Evolutionary conservation across 2,329 filamentous ascomycete genomes (phyloP), one percentile per base, ranked within the genome.

Genomic region (Phaeophleospora eucalypticola): DNA sequence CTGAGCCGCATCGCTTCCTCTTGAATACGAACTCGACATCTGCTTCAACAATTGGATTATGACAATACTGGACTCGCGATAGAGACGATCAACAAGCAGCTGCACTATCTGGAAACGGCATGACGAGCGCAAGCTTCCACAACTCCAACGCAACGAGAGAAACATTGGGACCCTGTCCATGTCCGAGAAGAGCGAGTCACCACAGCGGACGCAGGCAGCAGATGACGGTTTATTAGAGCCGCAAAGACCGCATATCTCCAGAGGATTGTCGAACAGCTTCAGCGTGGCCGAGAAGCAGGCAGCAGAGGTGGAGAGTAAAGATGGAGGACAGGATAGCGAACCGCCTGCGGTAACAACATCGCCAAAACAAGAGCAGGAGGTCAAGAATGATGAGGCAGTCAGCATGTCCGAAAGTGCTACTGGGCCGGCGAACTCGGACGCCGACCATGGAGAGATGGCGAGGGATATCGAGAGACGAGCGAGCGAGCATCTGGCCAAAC

Each of bases 401-500:
- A 42, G 41, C n/a, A 37, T 20, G 34, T 12, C 12, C 3, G 12
- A 17, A 18, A 45, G 19, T 20, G 39, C 34, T n/a, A 36, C 24
- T 18, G 27, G 14, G 12, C 19, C 38, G 7, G 41, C 17, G 18
- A 19, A 34, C 36, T 33, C 21, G 32, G 43, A 45, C 17, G 48
- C 41, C 33, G 48, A 51, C 12, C 36, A 49, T 45, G 43, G 39
- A 14, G 41, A 19, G 21, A 43, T 53, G 42, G 45, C 48, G 39
- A 44, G 49, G 10, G 52, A 58, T 9, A 59, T 63, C 20, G 56
- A 64, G 45, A 45, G 54, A 18, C 52, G 62, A 49, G 60, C 62
- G 16, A 64, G 58, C 41, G 56, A 62, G 39, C 63, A 64, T 38
- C 43, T 64, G 20, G 62, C 62, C 4, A 53, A 52, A 16, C 45